Conservation (phyloP, 192 early-diverging fungal species). For the Coemansia sp. region DNA sequence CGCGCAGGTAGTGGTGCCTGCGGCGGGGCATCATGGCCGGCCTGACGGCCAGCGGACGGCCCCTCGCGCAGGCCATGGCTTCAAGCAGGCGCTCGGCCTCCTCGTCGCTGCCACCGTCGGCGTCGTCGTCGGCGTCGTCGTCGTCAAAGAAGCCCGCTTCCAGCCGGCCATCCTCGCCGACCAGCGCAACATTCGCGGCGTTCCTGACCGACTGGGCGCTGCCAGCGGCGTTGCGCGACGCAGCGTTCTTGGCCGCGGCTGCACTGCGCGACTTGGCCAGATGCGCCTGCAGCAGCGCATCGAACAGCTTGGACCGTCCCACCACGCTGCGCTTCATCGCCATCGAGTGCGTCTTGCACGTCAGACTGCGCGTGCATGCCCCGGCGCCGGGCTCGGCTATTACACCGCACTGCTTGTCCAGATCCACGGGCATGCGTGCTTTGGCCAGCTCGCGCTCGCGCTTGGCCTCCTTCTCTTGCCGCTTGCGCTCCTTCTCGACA, state of each 20-base stretch:
- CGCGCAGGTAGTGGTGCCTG: conserved; percentile 57
- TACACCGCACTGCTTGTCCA: conserved; percentile 92
- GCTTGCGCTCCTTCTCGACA: conserved; percentile 42
- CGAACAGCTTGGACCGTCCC: conserved; percentile 82
- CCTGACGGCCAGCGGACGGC: conserved; percentile 60
- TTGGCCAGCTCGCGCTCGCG: conserved; percentile 50
- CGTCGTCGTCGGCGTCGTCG: conserved; percentile 66
- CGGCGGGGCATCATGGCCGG: conserved; percentile 55
- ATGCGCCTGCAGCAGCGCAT: conserved; percentile 69
- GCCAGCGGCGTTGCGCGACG: conserved; percentile 29
- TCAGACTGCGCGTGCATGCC: conserved; percentile 82
- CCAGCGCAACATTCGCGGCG: conserved; percentile 49
- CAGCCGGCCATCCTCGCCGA: conserved; percentile 53
- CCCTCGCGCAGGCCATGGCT: conserved; percentile 59
- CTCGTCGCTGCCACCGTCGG: conserved; percentile 60
- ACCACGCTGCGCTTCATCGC: conserved; percentile 77
- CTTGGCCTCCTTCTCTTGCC: conserved; percentile 52
- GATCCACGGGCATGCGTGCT: conserved; percentile 66
- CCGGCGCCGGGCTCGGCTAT: conserved; percentile 48
- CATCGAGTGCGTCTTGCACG: conserved; percentile 95
- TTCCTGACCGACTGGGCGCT: too few relatives aligned
- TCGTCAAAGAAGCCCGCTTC: conserved; percentile 46
- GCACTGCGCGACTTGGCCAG: conserved; percentile 72
- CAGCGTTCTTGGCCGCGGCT: conserved; percentile 43
- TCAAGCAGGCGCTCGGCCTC: conserved; percentile 57